Percentiles rank a stretch among this genome's conserved stretches.
phyloP scores from a whole-genome alignment of 768 basidiomycete genomes.

The Nevesoporus exiguus region DNA sequence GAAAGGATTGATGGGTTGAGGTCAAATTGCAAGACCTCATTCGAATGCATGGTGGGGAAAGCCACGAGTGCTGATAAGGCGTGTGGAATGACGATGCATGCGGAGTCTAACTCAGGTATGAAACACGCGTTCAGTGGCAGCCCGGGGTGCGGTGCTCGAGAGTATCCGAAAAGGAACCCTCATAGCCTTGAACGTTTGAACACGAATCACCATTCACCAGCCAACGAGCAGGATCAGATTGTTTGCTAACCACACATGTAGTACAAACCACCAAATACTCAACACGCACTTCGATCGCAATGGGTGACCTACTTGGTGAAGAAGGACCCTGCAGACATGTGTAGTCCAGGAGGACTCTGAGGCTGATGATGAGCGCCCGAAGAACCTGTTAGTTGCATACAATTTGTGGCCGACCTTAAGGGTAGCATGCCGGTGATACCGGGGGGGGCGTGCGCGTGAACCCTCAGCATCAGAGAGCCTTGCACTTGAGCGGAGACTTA shows the following conservation, averaged over 20 bases:
- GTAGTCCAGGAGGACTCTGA: slow-evolving; percentile 1
- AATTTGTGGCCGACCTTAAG: neutral
- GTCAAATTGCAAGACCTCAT: neutral
- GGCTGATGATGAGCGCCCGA: slow-evolving; percentile 2
- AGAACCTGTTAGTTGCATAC: neutral
- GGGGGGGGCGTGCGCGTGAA: neutral
- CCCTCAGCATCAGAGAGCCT: too few relatives aligned
- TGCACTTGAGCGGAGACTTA: neutral
- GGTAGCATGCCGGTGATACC: neutral
- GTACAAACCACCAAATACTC: neutral
- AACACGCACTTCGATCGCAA: neutral
- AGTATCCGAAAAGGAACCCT: neutral
- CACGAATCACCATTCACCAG: neutral
- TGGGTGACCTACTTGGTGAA: neutral
- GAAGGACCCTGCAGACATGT: slow-evolving; percentile 17
- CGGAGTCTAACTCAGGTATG: slow-evolving; percentile 1
- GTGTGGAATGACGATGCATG: neutral
- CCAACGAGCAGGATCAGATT: slow-evolving; percentile 5
- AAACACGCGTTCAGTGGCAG: slow-evolving; percentile 11
- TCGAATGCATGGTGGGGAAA: neutral
- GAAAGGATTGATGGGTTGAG: neutral
- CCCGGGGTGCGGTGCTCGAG: neutral
- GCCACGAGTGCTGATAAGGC: neutral
- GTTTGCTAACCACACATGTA: neutral
- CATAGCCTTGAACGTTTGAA: neutral